A percentile compares a stretch with the other conserved stretches of the same genome.
Evolutionary conservation across 2,329 filamentous ascomycete genomes (phyloP).

Genomic region (Monilinia laxa): DNA sequence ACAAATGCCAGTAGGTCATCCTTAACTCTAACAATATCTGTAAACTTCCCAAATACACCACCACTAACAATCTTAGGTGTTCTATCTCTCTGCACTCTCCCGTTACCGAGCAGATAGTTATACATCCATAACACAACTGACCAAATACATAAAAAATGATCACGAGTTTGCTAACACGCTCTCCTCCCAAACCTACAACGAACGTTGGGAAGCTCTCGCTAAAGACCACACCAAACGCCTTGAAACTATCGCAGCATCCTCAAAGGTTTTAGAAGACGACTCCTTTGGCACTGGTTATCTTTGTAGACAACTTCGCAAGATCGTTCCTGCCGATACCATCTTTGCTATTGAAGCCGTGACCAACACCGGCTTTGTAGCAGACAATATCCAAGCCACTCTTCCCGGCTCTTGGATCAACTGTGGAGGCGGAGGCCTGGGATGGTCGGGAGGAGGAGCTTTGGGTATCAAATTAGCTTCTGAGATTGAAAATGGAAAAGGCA

Average conservation of each 20-base stretch:
- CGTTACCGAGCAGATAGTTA: slow-evolving; percentile 67
- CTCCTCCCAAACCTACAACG: slow-evolving; percentile 40
- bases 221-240: slow-evolving; percentile 59
- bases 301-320: slow-evolving; percentile 51
- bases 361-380: slow-evolving; percentile 62
- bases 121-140: slow-evolving; percentile 68
- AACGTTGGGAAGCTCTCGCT: slow-evolving; percentile 56
- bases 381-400: slow-evolving; percentile 66
- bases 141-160: slow-evolving; percentile 55
- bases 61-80: slow-evolving; percentile 45
- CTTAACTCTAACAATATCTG: slow-evolving; percentile 41
- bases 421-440: slow-evolving; percentile 76
- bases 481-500: slow-evolving; percentile 46
- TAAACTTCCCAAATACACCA: slow-evolving; percentile 48
- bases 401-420: slow-evolving; percentile 80
- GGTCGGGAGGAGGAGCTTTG: slow-evolving; percentile 73
- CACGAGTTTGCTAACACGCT: slow-evolving; percentile 45
- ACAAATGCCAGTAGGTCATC: slow-evolving; percentile 20
- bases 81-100: slow-evolving; percentile 65
- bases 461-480: slow-evolving; percentile 71
- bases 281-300: slow-evolving; percentile 51
- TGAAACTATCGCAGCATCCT: slow-evolving; percentile 56
- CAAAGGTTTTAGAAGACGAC: slow-evolving; percentile 59
- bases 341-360: slow-evolving; percentile 80
- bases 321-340: slow-evolving; percentile 64